Percentiles rank a stretch among this genome's conserved stretches.
Evolutionary conservation across 257 asterid species (phyloP).

Genomic region (Jasminum sambac): DNA sequence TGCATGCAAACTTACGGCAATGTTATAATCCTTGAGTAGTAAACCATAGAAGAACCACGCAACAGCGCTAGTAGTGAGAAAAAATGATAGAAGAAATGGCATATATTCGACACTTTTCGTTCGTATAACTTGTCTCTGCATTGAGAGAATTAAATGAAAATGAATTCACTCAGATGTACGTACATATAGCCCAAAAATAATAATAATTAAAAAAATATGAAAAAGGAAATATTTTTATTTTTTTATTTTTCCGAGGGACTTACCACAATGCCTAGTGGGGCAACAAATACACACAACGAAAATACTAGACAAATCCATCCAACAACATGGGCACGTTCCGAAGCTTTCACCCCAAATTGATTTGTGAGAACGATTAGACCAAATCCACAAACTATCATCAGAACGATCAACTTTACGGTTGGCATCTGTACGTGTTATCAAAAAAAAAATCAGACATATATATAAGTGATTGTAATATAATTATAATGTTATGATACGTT

Average conservation of each 20-base stretch:
- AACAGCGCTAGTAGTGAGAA: conserved; percentile 65
- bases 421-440: conserved; percentile 30
- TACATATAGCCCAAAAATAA: neutral
- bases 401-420: conserved; percentile 38
- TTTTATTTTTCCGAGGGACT: too few species aligned
- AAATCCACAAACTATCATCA: conserved; percentile 38
- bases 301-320: conserved; percentile 71
- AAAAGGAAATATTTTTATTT: too few species aligned
- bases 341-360: conserved; percentile 37
- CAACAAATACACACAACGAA: conserved; percentile 63
- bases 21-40: conserved; percentile 40
- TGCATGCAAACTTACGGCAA: conserved; percentile 46
- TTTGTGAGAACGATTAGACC: conserved; percentile 45
- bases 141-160: neutral
- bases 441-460: too few species aligned
- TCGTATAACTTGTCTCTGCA: conserved; percentile 54
- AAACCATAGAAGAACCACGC: conserved; percentile 73
- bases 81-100: conserved; percentile 67
- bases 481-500: too few species aligned
- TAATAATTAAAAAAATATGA: neutral
- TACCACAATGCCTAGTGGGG: conserved; percentile 64
- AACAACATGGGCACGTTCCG: conserved; percentile 36
- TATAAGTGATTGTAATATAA: too few species aligned
- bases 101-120: conserved; percentile 69
- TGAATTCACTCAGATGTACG: neutral